These are phyloP conservation scores for Oropetium thomaeum DNA, from an alignment of 176 grass and related monocot genomes.

Conservation along the genomic window DNA sequence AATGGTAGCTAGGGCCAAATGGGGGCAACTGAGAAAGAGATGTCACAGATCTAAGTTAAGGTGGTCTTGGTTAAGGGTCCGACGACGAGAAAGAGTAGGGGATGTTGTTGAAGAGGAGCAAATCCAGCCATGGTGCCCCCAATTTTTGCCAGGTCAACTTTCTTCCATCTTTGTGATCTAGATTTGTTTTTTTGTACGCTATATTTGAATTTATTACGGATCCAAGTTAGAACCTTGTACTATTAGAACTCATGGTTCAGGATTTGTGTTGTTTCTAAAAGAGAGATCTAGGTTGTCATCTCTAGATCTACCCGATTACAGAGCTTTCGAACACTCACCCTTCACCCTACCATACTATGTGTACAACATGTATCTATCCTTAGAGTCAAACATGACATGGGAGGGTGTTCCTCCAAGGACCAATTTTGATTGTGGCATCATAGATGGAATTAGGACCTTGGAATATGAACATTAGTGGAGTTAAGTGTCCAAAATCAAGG, in stretches of 20 bases:
- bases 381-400: neutral
- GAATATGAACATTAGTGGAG: no score
- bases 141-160: neutral
- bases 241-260: no score
- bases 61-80: neutral
- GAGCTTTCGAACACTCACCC: neutral
- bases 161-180: neutral
- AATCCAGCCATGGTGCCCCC: neutral
- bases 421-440: no score
- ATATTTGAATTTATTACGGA: no score
- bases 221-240: no score
- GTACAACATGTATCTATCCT: no score
- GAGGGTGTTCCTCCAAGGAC: no score
- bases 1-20: neutral
- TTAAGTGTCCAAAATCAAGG: no score
- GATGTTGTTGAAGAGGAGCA: neutral
- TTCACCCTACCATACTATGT: neutral
- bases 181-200: no score
- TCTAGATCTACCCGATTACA: neutral
- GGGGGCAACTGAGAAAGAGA: neutral
- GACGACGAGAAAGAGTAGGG: neutral
- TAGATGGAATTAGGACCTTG: no score
- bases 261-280: neutral
- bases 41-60: neutral
- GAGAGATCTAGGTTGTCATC: neutral